Conservation (phyloP, 768 basidiomycete species). For the Fomitopsis serialis region DNA sequence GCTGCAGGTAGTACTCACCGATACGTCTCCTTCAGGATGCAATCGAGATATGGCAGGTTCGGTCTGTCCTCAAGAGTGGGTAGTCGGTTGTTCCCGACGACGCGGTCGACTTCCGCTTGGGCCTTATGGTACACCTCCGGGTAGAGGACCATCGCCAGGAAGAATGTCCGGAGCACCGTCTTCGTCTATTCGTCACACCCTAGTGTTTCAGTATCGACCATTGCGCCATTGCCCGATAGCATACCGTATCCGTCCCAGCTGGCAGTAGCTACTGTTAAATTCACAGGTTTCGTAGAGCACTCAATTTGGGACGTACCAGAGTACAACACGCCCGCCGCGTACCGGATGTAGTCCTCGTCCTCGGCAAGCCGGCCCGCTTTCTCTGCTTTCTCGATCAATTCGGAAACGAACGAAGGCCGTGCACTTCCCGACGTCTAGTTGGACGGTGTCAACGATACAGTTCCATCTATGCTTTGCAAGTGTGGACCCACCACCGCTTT, state of each 20-base stretch:
- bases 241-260: not conserved
- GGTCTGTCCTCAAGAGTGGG: conserved; percentile 53
- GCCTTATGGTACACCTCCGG: conserved; percentile 51
- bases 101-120: conserved; percentile 58
- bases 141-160: conserved; percentile 60
- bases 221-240: not conserved
- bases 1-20: conserved; percentile 3
- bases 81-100: conserved; percentile 48
- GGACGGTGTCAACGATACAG: not conserved
- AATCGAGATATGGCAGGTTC: conserved; percentile 51
- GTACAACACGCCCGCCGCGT: not conserved
- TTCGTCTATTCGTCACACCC: conserved; percentile 36
- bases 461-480: no score
- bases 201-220: not conserved
- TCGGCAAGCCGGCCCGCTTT: not conserved
- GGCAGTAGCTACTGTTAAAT: not conserved
- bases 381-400: not conserved
- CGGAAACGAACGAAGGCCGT: not conserved
- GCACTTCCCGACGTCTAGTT: not conserved
- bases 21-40: conserved; percentile 41
- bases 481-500: not conserved
- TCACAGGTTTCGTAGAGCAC: not conserved
- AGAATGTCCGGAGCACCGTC: conserved; percentile 48
- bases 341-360: not conserved
- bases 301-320: not conserved